Base-by-base conservation (phyloP, 2,329 filamentous ascomycete genomes). In the Pseudogymnoascus sp. region DNA sequence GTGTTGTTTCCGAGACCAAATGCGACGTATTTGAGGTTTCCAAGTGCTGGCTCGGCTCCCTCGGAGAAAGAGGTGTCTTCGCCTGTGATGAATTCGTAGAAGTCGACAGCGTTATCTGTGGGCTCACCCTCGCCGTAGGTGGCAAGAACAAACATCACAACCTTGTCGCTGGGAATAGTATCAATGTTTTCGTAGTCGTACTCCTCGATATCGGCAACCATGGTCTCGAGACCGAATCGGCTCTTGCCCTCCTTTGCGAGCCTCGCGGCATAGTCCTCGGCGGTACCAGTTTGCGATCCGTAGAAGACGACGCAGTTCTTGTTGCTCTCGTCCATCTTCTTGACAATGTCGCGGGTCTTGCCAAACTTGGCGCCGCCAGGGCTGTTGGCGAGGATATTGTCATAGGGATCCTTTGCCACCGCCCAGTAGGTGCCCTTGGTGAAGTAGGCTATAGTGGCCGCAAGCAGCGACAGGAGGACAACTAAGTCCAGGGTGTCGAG, bases 241-340 rank as follows among this genome's bases (percentile, higher is more conserved):
- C 93, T 96, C 76, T 93, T 93, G 72, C 95, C 95, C 78, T 99
- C 95, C 82, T 99, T 99, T 68, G 95, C 92, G 70, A 99, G 81
- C 70, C 96, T 86, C 11, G 93, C 96, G 68, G 95, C 96, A 74
- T 99, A 99, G 76, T 99, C 95, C 79, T 99, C 96, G 60, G 95
- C 95, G 42, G 95, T 99, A 72, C 95, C 95, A 19, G 95, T 99
- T 79, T 99, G 95, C 33, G 95, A 99, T 69, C 95, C 95, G 75
- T 97, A 99, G 81, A 99, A 97, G 72, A 99, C 89, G 68, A 99
- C 88, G 76, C 93, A 97, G 80, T 99, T 97, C 81, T 97, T 99
- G 76, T 87, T 88, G 10, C 86, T 87, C 80, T 97, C 92, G 21
- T 97, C 90, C 87, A 99, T 89, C 80, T 96, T 96, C 82, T 97